Conservation (phyloP, 139 green algal species). For the Tetraselmis striata region DNA sequence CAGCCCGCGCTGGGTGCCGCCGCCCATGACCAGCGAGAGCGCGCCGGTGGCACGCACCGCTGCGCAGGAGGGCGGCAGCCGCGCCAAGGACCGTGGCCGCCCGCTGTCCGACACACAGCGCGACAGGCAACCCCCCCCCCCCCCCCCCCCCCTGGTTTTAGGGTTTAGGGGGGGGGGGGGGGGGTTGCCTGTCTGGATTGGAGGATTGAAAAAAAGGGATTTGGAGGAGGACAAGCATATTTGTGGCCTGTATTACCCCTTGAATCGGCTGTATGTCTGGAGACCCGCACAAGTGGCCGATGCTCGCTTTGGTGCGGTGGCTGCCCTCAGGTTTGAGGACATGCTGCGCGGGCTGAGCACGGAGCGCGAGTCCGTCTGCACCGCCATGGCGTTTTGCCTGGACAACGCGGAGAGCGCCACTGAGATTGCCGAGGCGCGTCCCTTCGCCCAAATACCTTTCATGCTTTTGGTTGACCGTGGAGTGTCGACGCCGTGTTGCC, state of each 20-base stretch:
- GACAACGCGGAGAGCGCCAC: conserved; percentile 76
- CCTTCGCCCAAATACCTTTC: background rate
- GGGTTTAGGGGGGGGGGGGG: too few relatives aligned
- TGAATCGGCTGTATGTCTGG: too few relatives aligned
- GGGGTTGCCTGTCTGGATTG: too few relatives aligned
- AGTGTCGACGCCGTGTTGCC: too few relatives aligned
- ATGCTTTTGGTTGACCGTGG: background rate
- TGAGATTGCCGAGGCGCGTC: conserved; percentile 40
- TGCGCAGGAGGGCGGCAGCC: conserved; percentile 34
- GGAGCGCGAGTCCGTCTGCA: conserved; percentile 48
- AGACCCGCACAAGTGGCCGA: too few relatives aligned
- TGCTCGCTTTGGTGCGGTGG: too few relatives aligned
- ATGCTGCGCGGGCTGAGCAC: conserved; percentile 75
- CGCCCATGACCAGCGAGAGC: conserved; percentile 42
- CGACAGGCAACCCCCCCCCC: conserved; percentile 30
- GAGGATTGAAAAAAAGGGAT: too few relatives aligned
- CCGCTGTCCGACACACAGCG: conserved; percentile 56
- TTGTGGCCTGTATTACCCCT: too few relatives aligned
- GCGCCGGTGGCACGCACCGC: conserved; percentile 25
- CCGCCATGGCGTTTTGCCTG: conserved; percentile 89
- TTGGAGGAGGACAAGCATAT: too few relatives aligned
- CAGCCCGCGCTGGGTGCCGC: conserved; percentile 56
- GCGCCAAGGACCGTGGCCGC: conserved; percentile 23
- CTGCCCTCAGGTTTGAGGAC: conserved; percentile 81
- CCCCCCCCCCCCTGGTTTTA: too few relatives aligned